Base-by-base conservation (phyloP, 2,329 filamentous ascomycete genomes). In the Sporothrix humicola region DNA sequence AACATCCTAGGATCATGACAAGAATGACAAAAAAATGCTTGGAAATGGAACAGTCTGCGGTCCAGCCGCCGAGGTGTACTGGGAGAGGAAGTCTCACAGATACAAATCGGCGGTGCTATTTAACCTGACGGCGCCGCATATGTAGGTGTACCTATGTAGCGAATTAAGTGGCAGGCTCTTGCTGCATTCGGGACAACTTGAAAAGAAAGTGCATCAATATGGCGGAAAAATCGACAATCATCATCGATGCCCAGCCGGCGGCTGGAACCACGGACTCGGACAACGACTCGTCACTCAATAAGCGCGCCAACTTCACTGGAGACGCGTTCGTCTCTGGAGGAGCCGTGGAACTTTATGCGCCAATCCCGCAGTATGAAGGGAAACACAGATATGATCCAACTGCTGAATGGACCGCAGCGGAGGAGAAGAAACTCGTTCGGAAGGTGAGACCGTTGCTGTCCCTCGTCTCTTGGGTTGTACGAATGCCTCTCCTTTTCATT, bases 321-420 rank as follows among this genome's bases (percentile, higher is more conserved):
- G 56, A 59, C 26, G 56, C 56, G 1, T 59, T 59, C 37, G 56
- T 59, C 12, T 59, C 56, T 17, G 56, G 56, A 31, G 56, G 1
- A 13, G 56, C 56, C 56, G 23, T 59, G 23, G 56, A 37, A 10
- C 10, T 65, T 2, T 65, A 65, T 13, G n/a, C 12, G 37, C 59
- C 59, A 2, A 65, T 65, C 44, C 37, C 59, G 15, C 31, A 65
- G 42, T 65, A 65, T 46, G 59, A 65, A 46, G 59, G 59, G 15
- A 20, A n/a, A 44, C 59, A 65, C 59, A 44, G 59, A 23, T 65
- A 65, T 44, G 59, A 65, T 13, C 59, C 59, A 37, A 65, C 59
- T 12, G 59, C 59, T 12, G 59, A 65, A 46, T 65, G 59, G 59
- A 65, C 59, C 6, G 37, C 44, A 20, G 44, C 44, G 17, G 59